Base-by-base conservation (phyloP, 208 protist species). In the Acanthamoeba pearcei region DNA sequence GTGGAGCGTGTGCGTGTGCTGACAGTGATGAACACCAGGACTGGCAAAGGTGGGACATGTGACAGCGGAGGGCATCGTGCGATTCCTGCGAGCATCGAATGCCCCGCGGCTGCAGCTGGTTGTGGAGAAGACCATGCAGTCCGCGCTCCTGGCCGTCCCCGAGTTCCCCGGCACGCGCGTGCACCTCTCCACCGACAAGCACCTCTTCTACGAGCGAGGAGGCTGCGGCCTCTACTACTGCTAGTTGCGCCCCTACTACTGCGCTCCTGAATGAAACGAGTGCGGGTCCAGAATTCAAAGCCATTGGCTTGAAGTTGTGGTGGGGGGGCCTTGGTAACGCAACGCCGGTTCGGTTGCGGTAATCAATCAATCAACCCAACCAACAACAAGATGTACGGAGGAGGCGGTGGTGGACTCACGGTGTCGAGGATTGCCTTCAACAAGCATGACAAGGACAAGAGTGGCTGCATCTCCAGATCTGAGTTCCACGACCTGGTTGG, bases 131-230 rank as follows among this genome's bases (percentile, higher is more conserved):
- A 38, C 46, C 49, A 86, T 86, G 78, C 78, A 35, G n/a, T 19
- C 38, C n/a, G 12, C 78, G 17, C 19, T 86, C 10, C 78, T 86
- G 17, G 17, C 46, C 29, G 12, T 86, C 32, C 24, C 78, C 17
- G 78, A 60, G 15, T 60, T 86, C 15, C 46, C 78, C n/a, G 49
- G 6, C 46, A 19, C 12, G 12, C 46, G 78, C 49, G 78, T 86
- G 35, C 6, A 9, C 29, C 78, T 86, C 17, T 86, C 49, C 46
- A 86, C 78, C 24, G 46, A 86, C 78, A 86, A 86, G 78, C 78
- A 38, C 49, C 46, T 86, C 78, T 86, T 86, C 78, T 86, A 86
- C 78, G 78, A 86, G 51, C 78, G 78, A 17, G 78, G 78, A 10
- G 78, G 78, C 38, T 86, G 78, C 27, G 78, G 78, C 78, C 12